Conservation (phyloP, 768 basidiomycete genomes). For the Flagelloscypha sp. region DNA sequence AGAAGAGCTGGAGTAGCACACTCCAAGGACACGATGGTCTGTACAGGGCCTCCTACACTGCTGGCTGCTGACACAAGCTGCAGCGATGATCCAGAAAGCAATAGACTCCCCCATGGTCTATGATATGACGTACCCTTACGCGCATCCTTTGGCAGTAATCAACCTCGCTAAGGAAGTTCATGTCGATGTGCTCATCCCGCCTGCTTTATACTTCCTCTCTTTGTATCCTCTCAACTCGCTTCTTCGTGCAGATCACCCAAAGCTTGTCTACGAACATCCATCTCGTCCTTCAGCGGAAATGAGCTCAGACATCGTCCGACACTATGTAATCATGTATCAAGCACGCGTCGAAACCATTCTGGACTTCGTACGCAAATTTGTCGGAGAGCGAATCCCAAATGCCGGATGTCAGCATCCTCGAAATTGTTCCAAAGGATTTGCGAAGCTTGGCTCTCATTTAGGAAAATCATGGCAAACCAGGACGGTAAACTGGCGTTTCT, state of each 20-base stretch:
- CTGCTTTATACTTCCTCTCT: constrained; percentile 51
- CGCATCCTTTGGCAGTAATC: constrained; percentile 50
- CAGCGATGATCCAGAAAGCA: constrained; percentile 46
- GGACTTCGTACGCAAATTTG: constrained; percentile 38
- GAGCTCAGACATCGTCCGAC: constrained; percentile 30
- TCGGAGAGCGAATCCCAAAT: constrained; percentile 22
- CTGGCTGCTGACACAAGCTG: no score
- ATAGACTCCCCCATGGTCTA: constrained; percentile 30
- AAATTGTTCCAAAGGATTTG: constrained; percentile 34
- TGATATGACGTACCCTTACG: constrained; percentile 46
- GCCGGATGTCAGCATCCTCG: constrained; percentile 21
- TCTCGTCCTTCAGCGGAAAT: constrained; percentile 41
- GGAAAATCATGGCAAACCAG: constrained; percentile 40
- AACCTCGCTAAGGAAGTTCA: constrained; percentile 47
- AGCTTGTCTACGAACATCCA: constrained; percentile 38
- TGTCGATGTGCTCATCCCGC: constrained; percentile 37
- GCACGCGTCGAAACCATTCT: constrained; percentile 39
- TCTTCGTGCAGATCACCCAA: constrained; percentile 42
- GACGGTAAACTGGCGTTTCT: no score
- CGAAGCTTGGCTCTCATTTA: constrained; percentile 32
- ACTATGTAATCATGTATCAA: constrained; percentile 53
- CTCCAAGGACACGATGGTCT: constrained; percentile 47
- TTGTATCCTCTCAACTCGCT: constrained; percentile 44
- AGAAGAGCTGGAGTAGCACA: constrained; percentile 44
- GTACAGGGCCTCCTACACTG: no score